Percentiles rank a stretch among this genome's conserved stretches.
Evolutionary conservation across 73 alveolate species (phyloP).

Genomic region (Durusdinium trenchii): DNA sequence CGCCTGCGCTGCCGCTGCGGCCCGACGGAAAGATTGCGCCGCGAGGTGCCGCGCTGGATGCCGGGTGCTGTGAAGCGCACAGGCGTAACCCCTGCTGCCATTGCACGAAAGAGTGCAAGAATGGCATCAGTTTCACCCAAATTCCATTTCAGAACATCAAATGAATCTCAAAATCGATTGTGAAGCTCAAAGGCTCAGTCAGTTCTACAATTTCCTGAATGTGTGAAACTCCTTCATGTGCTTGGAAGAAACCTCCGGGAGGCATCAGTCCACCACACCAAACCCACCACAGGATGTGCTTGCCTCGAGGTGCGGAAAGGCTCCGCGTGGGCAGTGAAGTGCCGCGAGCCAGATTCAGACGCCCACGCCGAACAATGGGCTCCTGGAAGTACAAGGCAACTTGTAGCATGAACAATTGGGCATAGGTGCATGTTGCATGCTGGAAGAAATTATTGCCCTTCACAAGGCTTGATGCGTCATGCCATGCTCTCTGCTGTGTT

Average conservation of each 20-base stretch:
- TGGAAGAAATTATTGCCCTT: not conserved
- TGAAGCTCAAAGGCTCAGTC: not conserved
- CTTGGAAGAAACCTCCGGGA: not conserved
- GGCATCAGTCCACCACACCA: not conserved
- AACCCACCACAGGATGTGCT: not conserved
- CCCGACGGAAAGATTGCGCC: conserved; percentile 33
- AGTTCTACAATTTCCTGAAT: not conserved
- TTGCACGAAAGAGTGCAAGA: too few relatives aligned
- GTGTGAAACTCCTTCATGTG: not conserved
- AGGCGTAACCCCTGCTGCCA: conserved; percentile 2
- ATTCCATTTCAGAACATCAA: not conserved
- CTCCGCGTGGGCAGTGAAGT: conserved; percentile 44
- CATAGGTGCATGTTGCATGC: not conserved
- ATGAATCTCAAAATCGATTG: not conserved
- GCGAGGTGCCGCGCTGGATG: conserved; percentile 32
- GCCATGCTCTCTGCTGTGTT: not conserved
- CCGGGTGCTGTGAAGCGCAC: conserved; percentile 37
- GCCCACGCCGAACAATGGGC: conserved; percentile 77
- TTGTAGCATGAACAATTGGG: not conserved
- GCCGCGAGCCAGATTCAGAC: conserved; percentile 48
- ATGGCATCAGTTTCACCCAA: not conserved
- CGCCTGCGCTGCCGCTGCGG: conserved; percentile 70
- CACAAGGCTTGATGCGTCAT: not conserved
- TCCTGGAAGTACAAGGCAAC: not conserved
- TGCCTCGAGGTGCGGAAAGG: conserved; percentile 64